Conservation (phyloP, 2,329 filamentous ascomycete species). For the Pestalotiopsis sp. region DNA sequence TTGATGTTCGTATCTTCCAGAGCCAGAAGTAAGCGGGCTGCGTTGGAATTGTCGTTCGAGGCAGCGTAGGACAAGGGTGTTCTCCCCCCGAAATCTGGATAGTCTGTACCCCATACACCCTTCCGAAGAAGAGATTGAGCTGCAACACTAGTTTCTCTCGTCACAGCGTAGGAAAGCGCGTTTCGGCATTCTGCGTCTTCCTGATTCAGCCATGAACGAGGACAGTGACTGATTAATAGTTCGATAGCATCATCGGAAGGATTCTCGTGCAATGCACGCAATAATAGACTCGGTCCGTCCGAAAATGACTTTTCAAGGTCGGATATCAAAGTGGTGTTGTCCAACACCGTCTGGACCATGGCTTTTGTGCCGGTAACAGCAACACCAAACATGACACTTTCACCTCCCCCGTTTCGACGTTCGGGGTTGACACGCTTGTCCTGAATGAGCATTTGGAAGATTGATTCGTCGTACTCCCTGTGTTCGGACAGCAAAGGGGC, state of each 20-base stretch:
- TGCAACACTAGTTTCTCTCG: no score
- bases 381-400: background rate
- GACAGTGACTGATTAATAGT: background rate
- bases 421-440: background rate
- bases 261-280: background rate
- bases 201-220: background rate
- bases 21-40: no score
- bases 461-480: background rate
- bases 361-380: background rate
- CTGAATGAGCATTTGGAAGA: background rate
- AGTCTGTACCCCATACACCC: no score
- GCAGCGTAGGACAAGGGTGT: no score
- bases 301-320: background rate
- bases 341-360: background rate
- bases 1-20: no score
- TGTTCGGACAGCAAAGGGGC: background rate
- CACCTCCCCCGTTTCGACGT: background rate
- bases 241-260: background rate
- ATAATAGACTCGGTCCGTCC: background rate
- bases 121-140: no score
- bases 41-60: no score
- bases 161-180: no score
- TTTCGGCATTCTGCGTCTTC: background rate
- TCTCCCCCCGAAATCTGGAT: no score
- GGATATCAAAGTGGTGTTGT: background rate